These are phyloP conservation scores for Sarocladiaceae sp. DNA, from an alignment of 2,329 filamentous ascomycete species.

Conservation along the genomic window DNA sequence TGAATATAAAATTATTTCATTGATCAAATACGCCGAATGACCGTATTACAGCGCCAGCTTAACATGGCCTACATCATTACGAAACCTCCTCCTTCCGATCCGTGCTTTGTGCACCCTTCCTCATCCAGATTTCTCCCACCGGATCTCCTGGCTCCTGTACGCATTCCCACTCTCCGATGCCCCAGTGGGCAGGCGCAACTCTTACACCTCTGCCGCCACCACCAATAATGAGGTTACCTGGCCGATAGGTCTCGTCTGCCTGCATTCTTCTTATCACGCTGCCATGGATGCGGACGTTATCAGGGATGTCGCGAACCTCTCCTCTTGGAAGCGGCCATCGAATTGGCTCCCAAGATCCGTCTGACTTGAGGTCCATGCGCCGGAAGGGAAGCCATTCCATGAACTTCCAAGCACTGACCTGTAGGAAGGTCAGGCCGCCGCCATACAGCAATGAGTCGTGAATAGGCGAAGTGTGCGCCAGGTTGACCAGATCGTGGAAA, in stretches of 20 bases:
- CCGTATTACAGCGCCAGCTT: too few relatives aligned
- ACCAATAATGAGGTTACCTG: constrained; percentile 75
- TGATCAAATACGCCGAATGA: too few relatives aligned
- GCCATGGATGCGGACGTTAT: constrained; percentile 65
- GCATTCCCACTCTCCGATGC: constrained; percentile 70
- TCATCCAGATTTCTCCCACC: constrained; percentile 65
- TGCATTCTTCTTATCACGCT: constrained; percentile 71
- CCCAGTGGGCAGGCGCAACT: constrained; percentile 54
- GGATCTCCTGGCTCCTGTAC: constrained; percentile 60
- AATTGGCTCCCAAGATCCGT: constrained; percentile 76
- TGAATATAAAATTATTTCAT: too few relatives aligned
- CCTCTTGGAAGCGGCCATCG: constrained; percentile 75
- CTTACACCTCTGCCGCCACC: constrained; percentile 69
- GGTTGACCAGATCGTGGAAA: constrained; percentile 57
- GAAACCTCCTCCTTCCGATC: not conserved
- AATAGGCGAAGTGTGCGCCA: constrained; percentile 50
- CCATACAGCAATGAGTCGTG: constrained; percentile 69
- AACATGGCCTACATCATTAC: not conserved
- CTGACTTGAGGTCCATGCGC: constrained; percentile 69
- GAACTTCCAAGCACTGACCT: constrained; percentile 66
- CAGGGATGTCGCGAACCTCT: constrained; percentile 72
- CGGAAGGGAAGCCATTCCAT: constrained; percentile 83
- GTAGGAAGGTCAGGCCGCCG: constrained; percentile 49
- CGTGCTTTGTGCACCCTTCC: constrained; percentile 20
- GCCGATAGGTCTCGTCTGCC: constrained; percentile 59